Evolutionary conservation across 208 protist genomes (phyloP).

Genomic region (Acanthamoeba royreba): DNA sequence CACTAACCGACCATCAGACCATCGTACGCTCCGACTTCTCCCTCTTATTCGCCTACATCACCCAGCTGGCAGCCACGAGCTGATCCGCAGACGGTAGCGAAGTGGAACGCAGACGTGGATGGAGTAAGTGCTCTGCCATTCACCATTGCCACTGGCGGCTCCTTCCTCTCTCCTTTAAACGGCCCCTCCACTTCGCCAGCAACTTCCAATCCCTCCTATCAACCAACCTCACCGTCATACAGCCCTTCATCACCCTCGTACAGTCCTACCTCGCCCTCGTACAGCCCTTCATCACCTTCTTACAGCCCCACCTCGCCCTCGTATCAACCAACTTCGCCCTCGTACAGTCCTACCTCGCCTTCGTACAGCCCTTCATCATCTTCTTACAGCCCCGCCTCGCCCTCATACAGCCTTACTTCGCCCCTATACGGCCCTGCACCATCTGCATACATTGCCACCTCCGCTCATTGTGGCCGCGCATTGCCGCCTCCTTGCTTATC

Average conservation of each 20-base stretch:
- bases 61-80: conserved; percentile 40
- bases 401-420: conserved; percentile 76
- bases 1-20: conserved; percentile 54
- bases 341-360: conserved; percentile 81
- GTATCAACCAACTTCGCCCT: conserved; percentile 76
- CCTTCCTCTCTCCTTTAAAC: conserved; percentile 67
- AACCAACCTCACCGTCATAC: no score
- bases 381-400: conserved; percentile 76
- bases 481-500: conserved; percentile 68
- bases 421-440: conserved; percentile 78
- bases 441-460: conserved; percentile 79
- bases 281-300: not conserved
- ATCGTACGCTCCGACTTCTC: conserved; percentile 72
- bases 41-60: conserved; percentile 65
- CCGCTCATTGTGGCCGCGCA: conserved; percentile 76
- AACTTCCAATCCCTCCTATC: no score
- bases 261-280: conserved; percentile 71
- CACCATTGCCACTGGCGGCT: not conserved
- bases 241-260: conserved; percentile 82
- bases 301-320: not conserved
- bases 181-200: no score
- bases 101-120: not conserved
- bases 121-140: not conserved
- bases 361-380: conserved; percentile 79
- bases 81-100: not conserved